These are phyloP conservation scores for Yamadazyma songkhlaensis DNA, from an alignment of 1,139 yeast genomes.

Conservation along the genomic window DNA sequence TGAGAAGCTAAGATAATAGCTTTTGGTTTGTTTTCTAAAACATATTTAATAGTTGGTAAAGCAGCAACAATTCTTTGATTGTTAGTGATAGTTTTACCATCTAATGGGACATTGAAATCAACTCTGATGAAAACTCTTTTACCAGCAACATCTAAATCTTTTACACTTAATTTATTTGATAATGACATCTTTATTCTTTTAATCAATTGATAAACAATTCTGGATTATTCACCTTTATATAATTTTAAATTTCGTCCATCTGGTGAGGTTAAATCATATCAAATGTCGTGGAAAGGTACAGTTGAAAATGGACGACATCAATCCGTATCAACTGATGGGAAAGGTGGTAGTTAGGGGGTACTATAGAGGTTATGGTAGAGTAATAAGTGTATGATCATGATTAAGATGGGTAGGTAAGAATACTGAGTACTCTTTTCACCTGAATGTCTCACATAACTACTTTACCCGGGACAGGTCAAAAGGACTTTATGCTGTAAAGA, in stretches of 20 bases:
- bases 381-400: neutral
- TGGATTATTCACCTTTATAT: constrained; percentile 1
- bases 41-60: constrained; percentile 92
- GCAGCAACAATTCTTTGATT: constrained; percentile 99
- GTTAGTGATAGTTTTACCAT: constrained; percentile 94
- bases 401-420: neutral
- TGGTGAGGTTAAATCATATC: constrained; percentile 14
- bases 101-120: constrained; percentile 96
- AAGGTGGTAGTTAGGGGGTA: neutral
- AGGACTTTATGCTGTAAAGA: no score
- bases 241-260: constrained; percentile 11
- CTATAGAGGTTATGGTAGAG: neutral
- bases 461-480: no score
- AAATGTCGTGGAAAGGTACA: constrained; percentile 6
- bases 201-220: constrained; percentile 3
- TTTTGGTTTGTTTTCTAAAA: constrained; percentile 84
- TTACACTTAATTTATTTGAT: constrained; percentile 85
- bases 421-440: no score
- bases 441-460: no score
- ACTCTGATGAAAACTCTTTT: constrained; percentile 96
- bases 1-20: constrained; percentile 90
- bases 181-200: constrained; percentile 65
- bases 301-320: constrained; percentile 10
- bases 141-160: constrained; percentile 79
- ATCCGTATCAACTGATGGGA: constrained; percentile 4